Evolutionary conservation across 139 green algal species (phyloP).

Genomic region (Auxenochlorella pyrenoidosa): DNA sequence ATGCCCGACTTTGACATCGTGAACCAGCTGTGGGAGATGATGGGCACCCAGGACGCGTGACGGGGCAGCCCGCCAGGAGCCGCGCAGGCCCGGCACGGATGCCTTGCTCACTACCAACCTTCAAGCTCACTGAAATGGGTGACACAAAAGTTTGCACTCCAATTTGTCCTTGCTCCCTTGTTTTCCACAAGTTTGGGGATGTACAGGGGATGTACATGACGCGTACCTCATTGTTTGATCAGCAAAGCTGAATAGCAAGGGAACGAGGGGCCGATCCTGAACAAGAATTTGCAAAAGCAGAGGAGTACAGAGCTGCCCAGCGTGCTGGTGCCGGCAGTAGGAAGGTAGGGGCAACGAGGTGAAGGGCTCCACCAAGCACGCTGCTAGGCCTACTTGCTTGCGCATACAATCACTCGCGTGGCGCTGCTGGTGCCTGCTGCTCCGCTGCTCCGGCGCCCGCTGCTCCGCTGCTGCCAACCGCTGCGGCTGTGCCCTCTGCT

Average conservation of each 20-base stretch:
- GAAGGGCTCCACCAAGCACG: no score
- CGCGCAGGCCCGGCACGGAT: neutral
- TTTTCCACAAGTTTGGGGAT: no score
- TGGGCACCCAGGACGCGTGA: conserved; percentile 21
- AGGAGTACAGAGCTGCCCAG: no score
- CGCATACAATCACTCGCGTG: neutral
- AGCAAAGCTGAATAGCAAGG: no score
- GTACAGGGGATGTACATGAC: no score
- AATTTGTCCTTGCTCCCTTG: no score
- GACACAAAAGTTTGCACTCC: neutral
- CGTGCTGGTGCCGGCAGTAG: no score
- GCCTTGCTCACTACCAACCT: neutral
- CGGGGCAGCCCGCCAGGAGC: neutral
- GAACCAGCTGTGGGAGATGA: conserved; percentile 49
- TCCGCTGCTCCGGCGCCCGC: neutral
- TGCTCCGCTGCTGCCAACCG: neutral
- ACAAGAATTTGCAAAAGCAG: no score
- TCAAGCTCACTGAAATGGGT: neutral
- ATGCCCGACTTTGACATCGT: conserved; percentile 25
- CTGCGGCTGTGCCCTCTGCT: neutral
- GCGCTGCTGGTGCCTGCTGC: neutral
- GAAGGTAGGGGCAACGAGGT: no score
- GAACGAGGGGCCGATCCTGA: no score
- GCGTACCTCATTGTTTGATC: no score
- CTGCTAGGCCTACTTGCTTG: no score